Conservation (phyloP, 345 rosid species). For the Schrenkiella parvula region DNA sequence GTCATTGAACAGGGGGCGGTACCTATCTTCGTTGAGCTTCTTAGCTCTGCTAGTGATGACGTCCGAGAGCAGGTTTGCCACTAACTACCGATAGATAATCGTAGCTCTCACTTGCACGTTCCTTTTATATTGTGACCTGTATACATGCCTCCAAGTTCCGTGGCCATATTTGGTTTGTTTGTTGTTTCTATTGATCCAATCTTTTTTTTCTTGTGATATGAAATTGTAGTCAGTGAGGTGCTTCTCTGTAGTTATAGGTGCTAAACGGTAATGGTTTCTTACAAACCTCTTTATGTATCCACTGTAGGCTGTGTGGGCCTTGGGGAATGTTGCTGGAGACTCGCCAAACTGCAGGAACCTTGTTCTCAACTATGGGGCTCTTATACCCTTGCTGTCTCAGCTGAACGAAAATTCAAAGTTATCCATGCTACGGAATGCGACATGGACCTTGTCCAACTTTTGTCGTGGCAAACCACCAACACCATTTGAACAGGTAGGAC, state of each 20-base stretch:
- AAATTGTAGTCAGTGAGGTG: neutral
- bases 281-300: neutral
- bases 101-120: neutral
- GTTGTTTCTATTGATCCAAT: neutral
- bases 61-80: conserved; percentile 75
- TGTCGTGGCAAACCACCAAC: conserved; percentile 79
- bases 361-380: conserved; percentile 62
- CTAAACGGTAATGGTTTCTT: conserved; percentile 4
- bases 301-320: conserved; percentile 70
- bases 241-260: conserved; percentile 1
- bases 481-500: conserved; percentile 61
- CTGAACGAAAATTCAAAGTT: conserved; percentile 59
- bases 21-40: conserved; percentile 75
- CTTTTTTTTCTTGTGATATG: neutral
- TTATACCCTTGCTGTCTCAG: conserved; percentile 62
- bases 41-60: conserved; percentile 77
- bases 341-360: conserved; percentile 71
- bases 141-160: neutral
- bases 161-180: neutral
- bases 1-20: conserved; percentile 83
- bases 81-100: conserved; percentile 10
- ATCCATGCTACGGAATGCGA: conserved; percentile 76
- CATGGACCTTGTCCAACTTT: conserved; percentile 73
- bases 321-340: conserved; percentile 81
- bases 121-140: neutral